Evolutionary conservation across 306 rosid species (phyloP).

Genomic region (Sophora flavescens): DNA sequence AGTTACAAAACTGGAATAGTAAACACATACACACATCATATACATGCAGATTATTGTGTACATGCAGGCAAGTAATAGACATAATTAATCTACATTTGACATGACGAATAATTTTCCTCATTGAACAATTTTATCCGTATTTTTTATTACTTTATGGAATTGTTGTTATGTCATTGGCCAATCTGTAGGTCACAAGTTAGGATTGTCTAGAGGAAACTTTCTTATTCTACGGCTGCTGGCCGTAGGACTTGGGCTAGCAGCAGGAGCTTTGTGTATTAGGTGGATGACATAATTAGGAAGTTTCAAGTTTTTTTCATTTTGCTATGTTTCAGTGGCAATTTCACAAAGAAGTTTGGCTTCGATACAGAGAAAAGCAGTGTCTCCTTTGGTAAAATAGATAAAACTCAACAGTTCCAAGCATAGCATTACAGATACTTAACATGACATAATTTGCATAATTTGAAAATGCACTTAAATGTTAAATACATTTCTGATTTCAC

Average conservation of each 20-base stretch:
- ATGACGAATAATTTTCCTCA: neutral
- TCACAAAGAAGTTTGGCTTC: neutral
- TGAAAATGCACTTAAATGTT: neutral
- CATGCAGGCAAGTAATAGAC: too few species aligned
- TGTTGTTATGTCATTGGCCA: neutral
- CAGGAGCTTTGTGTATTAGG: neutral
- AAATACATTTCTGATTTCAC: neutral
- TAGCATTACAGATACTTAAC: too few species aligned
- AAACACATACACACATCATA: neutral
- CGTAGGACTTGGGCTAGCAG: neutral
- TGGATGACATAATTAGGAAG: neutral
- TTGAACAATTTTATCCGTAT: too few species aligned
- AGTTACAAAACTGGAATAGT: neutral
- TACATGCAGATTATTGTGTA: neutral
- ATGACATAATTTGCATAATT: neutral
- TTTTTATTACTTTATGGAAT: neutral
- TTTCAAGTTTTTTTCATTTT: neutral
- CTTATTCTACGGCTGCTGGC: neutral
- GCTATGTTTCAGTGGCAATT: neutral
- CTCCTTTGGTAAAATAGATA: neutral
- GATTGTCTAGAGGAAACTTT: neutral
- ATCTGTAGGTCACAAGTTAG: neutral
- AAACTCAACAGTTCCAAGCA: neutral
- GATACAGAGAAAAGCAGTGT: neutral
- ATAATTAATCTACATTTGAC: neutral